Conservation (phyloP, 305 asterid species). For the Solanum hybrid region DNA sequence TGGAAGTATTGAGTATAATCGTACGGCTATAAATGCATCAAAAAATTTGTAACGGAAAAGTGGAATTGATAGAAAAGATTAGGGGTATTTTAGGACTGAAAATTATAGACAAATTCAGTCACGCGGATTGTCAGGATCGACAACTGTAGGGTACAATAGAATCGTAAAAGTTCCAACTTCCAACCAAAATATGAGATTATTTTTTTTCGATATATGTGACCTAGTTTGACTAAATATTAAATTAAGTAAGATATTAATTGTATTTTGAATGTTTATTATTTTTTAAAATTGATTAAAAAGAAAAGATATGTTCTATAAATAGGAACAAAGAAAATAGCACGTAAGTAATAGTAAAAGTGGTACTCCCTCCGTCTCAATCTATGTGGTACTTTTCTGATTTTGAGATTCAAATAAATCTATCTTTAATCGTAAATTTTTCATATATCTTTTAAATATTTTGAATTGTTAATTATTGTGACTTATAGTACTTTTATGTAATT, state of each 20-base stretch:
- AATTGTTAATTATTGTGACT: no score
- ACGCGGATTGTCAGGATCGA: not conserved
- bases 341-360: not conserved
- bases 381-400: no score
- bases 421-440: no score
- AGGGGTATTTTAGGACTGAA: not conserved
- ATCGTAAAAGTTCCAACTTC: not conserved
- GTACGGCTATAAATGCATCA: conserved; percentile 7
- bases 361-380: not conserved
- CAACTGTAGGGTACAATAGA: not conserved
- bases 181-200: not conserved
- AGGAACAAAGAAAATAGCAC: not conserved
- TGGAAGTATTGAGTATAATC: conserved; percentile 1
- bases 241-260: no score
- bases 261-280: no score
- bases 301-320: no score
- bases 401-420: no score
- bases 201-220: not conserved
- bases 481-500: not conserved
- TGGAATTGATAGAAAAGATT: not conserved
- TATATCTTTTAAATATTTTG: no score
- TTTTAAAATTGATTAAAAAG: not conserved
- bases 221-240: not conserved
- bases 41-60: not conserved
- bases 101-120: not conserved